Evolutionary conservation across 306 rosid genomes (phyloP), one percentile per base, ranked within the genome.

Genomic region (Glycine latifolia): DNA sequence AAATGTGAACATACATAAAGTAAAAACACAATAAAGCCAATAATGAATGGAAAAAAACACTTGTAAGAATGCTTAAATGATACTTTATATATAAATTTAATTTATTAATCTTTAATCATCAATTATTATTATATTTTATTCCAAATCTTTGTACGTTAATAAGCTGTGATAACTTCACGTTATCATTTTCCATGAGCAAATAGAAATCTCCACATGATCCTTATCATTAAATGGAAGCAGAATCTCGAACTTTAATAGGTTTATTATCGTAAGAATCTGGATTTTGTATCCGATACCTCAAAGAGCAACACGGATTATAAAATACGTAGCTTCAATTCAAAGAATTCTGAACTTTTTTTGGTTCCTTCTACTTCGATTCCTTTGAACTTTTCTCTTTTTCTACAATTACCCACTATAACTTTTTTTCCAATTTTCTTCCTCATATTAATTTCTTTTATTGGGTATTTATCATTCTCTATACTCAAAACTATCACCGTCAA

Each of bases 401-500:
- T 7, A 8, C 84, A 78, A 71, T 73, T 4, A 81, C 53, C 55
- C 60, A 60, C 74, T 41, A 15, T 11, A 54, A 73, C 71, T 10
- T 20, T 1, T 20, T 20, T 20, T 20, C 20, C 20, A 20, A 20
- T 20, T 20, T 20, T 20, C 20, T 20, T 16, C 6, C 6, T 77
- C 76, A 69, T 58, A 69, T 58, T 67, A 69, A 53, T 65, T 87
- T 35, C 20, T 68, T 54, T 68, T 4, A 4, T 79, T 2, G 4
- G 43, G 10, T 15, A 37, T 68, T 47, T 14, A 69, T 82, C 20
- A 69, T 70, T 84, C 78, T 50, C 48, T 10, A 20, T 20, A 20
- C 78, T 63, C n/a, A 68, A 53, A 66, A 73, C 6, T 37, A 49
- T 78, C 86, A 12, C 5, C 4, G 5, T 83, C 86, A 70, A 69